These are phyloP conservation scores for Carex parvula DNA, from an alignment of 176 grass and related monocot genomes.

Conservation along the genomic window DNA sequence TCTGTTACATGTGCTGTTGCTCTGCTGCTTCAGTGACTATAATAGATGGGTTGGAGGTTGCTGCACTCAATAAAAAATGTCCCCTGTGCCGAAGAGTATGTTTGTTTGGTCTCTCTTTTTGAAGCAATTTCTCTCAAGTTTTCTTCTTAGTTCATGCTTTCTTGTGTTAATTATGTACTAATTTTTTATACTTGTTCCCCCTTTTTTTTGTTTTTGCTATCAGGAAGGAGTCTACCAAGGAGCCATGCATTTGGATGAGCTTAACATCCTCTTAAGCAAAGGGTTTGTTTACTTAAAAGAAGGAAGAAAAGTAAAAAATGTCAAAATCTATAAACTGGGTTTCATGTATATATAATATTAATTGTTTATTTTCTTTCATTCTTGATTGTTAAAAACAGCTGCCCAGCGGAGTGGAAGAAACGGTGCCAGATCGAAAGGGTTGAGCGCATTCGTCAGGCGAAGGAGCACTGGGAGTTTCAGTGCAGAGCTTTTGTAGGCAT, in stretches of 20 bases:
- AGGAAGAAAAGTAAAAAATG: not conserved
- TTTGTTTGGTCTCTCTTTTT: not conserved
- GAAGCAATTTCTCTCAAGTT: not conserved
- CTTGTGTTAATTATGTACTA: not conserved
- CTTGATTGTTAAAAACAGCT: slow-evolving; percentile 33
- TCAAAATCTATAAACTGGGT: not conserved
- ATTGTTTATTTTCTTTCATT: not conserved
- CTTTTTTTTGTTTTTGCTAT: not conserved
- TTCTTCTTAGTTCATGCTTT: not conserved
- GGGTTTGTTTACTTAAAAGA: slow-evolving; percentile 32
- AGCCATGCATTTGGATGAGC: slow-evolving; percentile 63
- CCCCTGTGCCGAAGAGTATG: slow-evolving; percentile 65
- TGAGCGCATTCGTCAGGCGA: slow-evolving; percentile 58
- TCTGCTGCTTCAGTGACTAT: slow-evolving; percentile 73
- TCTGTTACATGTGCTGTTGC: slow-evolving; percentile 75
- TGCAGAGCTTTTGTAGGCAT: slow-evolving; percentile 66
- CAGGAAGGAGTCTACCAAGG: slow-evolving; percentile 55
- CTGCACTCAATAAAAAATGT: slow-evolving; percentile 55
- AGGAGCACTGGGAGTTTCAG: slow-evolving; percentile 77
- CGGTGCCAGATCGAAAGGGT: slow-evolving; percentile 48
- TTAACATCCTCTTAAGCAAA: slow-evolving; percentile 60
- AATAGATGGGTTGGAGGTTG: slow-evolving; percentile 60
- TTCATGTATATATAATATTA: slow-evolving; percentile 12
- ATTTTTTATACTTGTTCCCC: not conserved
- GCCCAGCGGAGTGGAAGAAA: slow-evolving; percentile 68